Percentiles rank a stretch among this genome's conserved stretches.
Conservation (phyloP, 2,329 filamentous ascomycete genomes). For the Seiridium cupressi region DNA sequence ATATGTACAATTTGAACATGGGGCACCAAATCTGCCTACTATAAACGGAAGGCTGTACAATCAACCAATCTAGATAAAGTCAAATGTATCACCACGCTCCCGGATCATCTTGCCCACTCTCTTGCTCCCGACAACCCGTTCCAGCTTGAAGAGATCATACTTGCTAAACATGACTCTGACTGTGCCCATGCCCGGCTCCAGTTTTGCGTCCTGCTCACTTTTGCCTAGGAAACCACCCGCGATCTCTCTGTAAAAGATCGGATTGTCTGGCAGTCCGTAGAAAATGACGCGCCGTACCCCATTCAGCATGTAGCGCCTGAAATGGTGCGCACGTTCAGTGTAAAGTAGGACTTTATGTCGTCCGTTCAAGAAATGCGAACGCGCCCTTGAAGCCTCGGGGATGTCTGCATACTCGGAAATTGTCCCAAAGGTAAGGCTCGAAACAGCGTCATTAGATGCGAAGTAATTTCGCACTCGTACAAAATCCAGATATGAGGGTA, state of each 20-base stretch:
- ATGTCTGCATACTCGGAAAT: conserved; percentile 86
- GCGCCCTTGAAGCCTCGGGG: conserved; percentile 76
- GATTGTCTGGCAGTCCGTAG: conserved; percentile 89
- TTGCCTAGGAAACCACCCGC: conserved; percentile 64
- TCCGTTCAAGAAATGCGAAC: conserved; percentile 83
- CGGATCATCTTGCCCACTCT: conserved; percentile 80
- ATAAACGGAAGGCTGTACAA: not conserved
- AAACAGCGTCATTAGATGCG: conserved; percentile 62
- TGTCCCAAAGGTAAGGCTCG: conserved; percentile 67
- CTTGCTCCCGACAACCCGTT: conserved; percentile 80
- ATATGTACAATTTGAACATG: conserved; percentile 6
- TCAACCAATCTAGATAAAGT: conserved; percentile 67
- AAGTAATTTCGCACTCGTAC: conserved; percentile 92
- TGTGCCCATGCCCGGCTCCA: conserved; percentile 58
- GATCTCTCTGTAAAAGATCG: conserved; percentile 75
- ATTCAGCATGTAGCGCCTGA: conserved; percentile 79
- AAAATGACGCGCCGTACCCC: conserved; percentile 84
- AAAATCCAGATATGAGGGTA: conserved; percentile 94
- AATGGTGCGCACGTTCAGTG: conserved; percentile 95
- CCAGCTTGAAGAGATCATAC: conserved; percentile 86
- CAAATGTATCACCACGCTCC: conserved; percentile 87
- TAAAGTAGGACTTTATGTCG: conserved; percentile 84
- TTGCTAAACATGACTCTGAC: conserved; percentile 73
- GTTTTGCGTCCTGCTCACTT: conserved; percentile 55
- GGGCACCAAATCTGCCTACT: not conserved